Evolutionary conservation across 1,139 yeast genomes (phyloP), one percentile per base, ranked within the genome.

Genomic region (Meyerozyma sp.): DNA sequence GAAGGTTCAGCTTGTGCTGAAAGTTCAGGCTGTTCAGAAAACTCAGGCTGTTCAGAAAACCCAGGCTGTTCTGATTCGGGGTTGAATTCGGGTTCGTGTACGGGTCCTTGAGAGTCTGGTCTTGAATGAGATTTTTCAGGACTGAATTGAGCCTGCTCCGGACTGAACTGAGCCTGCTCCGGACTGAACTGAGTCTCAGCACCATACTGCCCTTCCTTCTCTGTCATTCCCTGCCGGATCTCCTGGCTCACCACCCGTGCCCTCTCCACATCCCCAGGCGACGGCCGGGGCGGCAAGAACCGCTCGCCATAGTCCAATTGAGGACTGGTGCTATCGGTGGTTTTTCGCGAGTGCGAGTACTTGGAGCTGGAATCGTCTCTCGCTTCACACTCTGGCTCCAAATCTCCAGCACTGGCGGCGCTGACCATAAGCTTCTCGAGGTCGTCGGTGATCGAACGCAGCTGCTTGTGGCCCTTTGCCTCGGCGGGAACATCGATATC

Each of bases 381-480:
- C 9, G n/a, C 20, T 13, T 30, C 34, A 14, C 14, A 30, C 1
- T 30, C 20, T 5, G 4, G 16, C 14, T 8, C 16, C 11, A 25
- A n/a, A 2, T 14, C 46, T 28, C 36, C 44, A 18, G 36, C 43
- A 16, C 47, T 47, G 16, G 52, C 60, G 23, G 76, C 76, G 42
- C 65, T 62, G 32, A 61, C 61, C 77, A 72, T 72, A 42, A 72
- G 58, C 46, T 60, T 59, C 46, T 71, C 75, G 39, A 72, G 60
- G 48, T 68, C 75, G 45, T 70, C 75, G 44, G 61, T 61, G 25
- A 71, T 56, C 9, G 61, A 40, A 11, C 25, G 32, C 32, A 13
- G 27, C 28, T 18, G 39, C 9, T 21, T 13, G 14, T 39, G 28
- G 9, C 25, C 25, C n/a, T 23, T 23, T 10, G n/a, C 23, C 8